Conservation (phyloP, 306 rosid genomes). For the barrel medic (Medicago truncatula) region DNA sequence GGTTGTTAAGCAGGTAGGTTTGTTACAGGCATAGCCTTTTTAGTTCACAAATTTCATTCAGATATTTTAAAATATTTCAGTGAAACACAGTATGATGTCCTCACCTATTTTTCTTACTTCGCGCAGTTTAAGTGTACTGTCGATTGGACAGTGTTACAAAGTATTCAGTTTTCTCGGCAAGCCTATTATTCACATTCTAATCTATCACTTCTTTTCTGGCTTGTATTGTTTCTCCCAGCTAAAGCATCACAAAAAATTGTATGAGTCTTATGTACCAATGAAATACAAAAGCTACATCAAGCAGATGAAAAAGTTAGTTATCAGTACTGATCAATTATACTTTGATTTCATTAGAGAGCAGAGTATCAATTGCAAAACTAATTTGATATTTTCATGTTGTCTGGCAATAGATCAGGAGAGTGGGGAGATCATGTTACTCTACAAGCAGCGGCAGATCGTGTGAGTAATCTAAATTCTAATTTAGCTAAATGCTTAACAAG, state of each 20-base stretch:
- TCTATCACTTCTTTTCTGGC: background rate
- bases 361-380: slow-evolving; percentile 39
- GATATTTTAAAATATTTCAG: slow-evolving; percentile 29
- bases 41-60: slow-evolving; percentile 28
- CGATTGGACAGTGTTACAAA: slow-evolving; percentile 15
- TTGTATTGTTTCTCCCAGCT: slow-evolving; percentile 57
- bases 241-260: slow-evolving; percentile 76
- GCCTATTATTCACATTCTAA: slow-evolving; percentile 21
- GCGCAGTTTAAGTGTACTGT: background rate
- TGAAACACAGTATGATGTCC: background rate
- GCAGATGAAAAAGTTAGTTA: slow-evolving; percentile 92
- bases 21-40: slow-evolving; percentile 35
- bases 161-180: slow-evolving; percentile 14
- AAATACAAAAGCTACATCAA: slow-evolving; percentile 77
- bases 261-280: slow-evolving; percentile 93
- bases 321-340: slow-evolving; percentile 45
- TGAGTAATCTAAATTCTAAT: slow-evolving; percentile 49
- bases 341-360: slow-evolving; percentile 44
- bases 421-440: slow-evolving; percentile 99
- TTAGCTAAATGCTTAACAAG: slow-evolving; percentile 1
- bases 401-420: slow-evolving; percentile 81
- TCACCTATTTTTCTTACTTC: background rate
- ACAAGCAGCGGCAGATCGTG: slow-evolving; percentile 97
- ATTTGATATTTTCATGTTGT: slow-evolving; percentile 43
- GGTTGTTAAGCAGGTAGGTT: slow-evolving; percentile 85